Evolutionary conservation across 345 rosid genomes (phyloP), one percentile per base, ranked within the genome.

Genomic region (Dipteronia dyeriana): DNA sequence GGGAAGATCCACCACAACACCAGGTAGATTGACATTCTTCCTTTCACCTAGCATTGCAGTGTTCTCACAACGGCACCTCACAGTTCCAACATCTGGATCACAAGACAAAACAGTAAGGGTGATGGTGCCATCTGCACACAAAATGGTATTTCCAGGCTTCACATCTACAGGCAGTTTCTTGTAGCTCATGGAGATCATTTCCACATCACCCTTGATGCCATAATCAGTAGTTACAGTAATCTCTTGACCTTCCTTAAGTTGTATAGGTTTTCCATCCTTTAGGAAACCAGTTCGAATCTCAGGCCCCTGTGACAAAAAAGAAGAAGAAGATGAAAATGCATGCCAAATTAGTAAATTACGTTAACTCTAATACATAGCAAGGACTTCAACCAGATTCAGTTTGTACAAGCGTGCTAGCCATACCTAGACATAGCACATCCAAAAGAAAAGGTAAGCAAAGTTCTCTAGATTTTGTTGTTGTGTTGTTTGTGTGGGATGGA

Each of bases 21-120:
- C 98, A 2, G 98, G 98, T 61, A 94, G 95, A 84, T 94, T 92
- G 77, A 94, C 98, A 66, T 94, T 94, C 81, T 94, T 94, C 66
- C 98, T 86, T 83, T 94, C 98, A 23, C 98, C 97, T n/a, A 94
- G 84, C 90, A 86, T 86, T 0, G 97, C 93, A 11, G 95, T 79
- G 80, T 94, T 94, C 79, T 88, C 93, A 82, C 97, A 94, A 16
- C 95, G 89, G 81, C 98, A 94, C 82, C 89, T 88, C 70, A 94
- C 98, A 3, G 91, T 92, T 77, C 94, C 98, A 74, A 90, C 83
- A 12, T 70, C 66, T 5, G 86, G 88, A 83, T 94, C 92, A 85
- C 94, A 90, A 26, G 94, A 85, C 71, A 94, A 73, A 31, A 94
- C 98, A 43, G 83, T 75, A 41, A 94, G 89, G 68, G 88, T 85